These are phyloP conservation scores for Ceratonia siliqua DNA, from an alignment of 306 rosid species.

Conservation along the genomic window DNA sequence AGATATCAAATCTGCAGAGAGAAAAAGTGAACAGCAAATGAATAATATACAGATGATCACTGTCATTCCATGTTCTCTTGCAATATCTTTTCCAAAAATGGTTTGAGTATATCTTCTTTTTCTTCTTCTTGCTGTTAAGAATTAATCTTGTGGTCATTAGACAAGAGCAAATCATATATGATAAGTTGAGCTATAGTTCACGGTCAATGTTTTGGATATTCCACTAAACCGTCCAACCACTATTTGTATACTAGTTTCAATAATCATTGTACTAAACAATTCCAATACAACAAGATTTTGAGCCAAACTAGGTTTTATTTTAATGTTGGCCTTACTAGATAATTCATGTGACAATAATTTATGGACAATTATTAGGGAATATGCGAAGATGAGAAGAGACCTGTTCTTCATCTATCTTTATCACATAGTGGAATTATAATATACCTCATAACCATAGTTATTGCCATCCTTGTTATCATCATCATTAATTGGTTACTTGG, in stretches of 20 bases:
- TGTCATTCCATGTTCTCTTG: background rate
- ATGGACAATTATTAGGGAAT: conserved; percentile 30
- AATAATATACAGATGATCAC: no score
- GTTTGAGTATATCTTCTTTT: background rate
- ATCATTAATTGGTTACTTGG: conserved; percentile 26
- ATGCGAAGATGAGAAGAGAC: conserved; percentile 18
- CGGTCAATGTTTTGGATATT: background rate
- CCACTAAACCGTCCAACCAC: conserved; percentile 50
- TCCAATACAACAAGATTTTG: background rate
- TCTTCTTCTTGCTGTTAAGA: background rate
- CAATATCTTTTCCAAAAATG: no score
- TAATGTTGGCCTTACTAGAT: conserved; percentile 7
- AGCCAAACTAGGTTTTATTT: conserved; percentile 7
- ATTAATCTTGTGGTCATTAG: background rate
- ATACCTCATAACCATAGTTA: conserved; percentile 26
- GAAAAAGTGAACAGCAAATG: background rate
- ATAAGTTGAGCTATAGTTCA: background rate
- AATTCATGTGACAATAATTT: background rate
- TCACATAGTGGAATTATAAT: conserved; percentile 14
- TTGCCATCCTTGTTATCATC: conserved; percentile 42
- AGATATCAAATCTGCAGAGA: background rate
- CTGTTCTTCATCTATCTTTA: conserved; percentile 13
- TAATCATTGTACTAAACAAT: conserved; percentile 32
- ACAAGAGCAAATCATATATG: background rate
- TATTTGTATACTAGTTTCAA: background rate